These are phyloP conservation scores for Talaromyces ruber DNA, from an alignment of 495 filamentous ascomycete genomes.

Conservation along the genomic window DNA sequence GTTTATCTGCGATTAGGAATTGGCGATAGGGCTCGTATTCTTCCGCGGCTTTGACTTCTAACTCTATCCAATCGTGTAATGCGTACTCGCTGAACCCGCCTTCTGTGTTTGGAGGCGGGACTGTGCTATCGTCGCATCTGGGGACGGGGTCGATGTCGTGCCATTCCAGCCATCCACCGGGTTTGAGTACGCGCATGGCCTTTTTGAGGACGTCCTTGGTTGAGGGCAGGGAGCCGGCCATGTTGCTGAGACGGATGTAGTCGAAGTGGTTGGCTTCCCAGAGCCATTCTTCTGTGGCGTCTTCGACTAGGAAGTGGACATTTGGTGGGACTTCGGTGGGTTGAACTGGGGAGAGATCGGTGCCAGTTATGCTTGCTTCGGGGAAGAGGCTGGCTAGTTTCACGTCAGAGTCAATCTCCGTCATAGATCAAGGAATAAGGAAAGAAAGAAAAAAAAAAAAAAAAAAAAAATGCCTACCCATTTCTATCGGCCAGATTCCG, in stretches of 20 bases:
- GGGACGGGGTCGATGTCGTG: constrained; percentile 53
- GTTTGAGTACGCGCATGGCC: constrained; percentile 42
- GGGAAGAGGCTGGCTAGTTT: constrained; percentile 42
- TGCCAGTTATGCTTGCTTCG: constrained; percentile 47
- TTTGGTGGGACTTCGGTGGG: constrained; percentile 48
- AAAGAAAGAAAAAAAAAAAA: constrained; percentile 12
- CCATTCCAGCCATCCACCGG: constrained; percentile 59
- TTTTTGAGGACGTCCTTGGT: constrained; percentile 33
- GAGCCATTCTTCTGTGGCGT: constrained; percentile 43
- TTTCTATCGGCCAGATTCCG: constrained; percentile 65
- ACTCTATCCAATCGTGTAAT: constrained; percentile 43
- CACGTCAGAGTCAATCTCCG: background rate
- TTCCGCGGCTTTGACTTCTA: constrained; percentile 39
- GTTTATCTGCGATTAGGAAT: constrained; percentile 38
- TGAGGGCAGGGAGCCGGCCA: constrained; percentile 32
- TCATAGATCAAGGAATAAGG: no score
- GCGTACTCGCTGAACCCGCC: constrained; percentile 32
- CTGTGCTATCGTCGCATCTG: constrained; percentile 52
- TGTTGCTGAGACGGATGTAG: constrained; percentile 36
- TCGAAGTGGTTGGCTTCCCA: constrained; percentile 38
- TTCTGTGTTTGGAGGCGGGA: constrained; percentile 34
- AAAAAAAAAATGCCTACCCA: constrained; percentile 31
- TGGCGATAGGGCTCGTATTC: constrained; percentile 41
- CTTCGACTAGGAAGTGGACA: constrained; percentile 51
- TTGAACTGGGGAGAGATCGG: constrained; percentile 57